These are phyloP conservation scores for Venturia carpophila DNA, from an alignment of 2,329 filamentous ascomycete genomes.

Conservation along the genomic window DNA sequence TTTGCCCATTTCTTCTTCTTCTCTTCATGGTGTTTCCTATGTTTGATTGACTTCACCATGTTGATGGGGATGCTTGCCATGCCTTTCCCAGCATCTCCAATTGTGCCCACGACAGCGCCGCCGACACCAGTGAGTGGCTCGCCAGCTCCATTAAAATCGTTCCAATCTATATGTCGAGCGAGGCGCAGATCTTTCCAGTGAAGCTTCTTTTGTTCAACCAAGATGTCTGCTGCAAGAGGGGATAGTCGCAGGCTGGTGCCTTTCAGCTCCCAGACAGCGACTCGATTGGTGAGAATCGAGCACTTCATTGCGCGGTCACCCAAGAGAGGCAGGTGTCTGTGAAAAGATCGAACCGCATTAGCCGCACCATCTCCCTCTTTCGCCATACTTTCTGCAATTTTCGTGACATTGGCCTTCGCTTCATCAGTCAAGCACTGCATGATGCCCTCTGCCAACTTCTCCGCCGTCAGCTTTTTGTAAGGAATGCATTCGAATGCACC, in stretches of 20 bases:
- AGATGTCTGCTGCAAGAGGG: constrained; percentile 56
- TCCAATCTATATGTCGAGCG: constrained; percentile 32
- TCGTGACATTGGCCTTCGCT: constrained; percentile 48
- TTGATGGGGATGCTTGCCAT: constrained; percentile 56
- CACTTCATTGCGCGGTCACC: constrained; percentile 50
- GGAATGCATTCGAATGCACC: constrained; percentile 57
- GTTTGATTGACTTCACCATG: constrained; percentile 51
- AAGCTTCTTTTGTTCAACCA: constrained; percentile 54
- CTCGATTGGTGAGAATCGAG: constrained; percentile 53
- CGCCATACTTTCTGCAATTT: constrained; percentile 55
- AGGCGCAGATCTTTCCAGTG: constrained; percentile 57
- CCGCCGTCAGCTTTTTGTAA: constrained; percentile 57
- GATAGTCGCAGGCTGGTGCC: constrained; percentile 53
- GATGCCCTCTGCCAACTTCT: constrained; percentile 63
- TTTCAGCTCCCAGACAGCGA: constrained; percentile 60
- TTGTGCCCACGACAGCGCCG: constrained; percentile 69
- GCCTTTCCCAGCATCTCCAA: constrained; percentile 54
- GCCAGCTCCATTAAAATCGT: constrained; percentile 33
- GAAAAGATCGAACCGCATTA: constrained; percentile 62
- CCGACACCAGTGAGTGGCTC: constrained; percentile 47
- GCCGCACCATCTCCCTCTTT: constrained; percentile 59
- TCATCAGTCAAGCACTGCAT: constrained; percentile 57
- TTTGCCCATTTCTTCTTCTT: constrained; percentile 35
- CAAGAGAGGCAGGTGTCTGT: constrained; percentile 48
- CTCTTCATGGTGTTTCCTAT: constrained; percentile 44